Base-by-base conservation (phyloP, 495 filamentous ascomycete species). In the Trichoderma asperelloides region DNA sequence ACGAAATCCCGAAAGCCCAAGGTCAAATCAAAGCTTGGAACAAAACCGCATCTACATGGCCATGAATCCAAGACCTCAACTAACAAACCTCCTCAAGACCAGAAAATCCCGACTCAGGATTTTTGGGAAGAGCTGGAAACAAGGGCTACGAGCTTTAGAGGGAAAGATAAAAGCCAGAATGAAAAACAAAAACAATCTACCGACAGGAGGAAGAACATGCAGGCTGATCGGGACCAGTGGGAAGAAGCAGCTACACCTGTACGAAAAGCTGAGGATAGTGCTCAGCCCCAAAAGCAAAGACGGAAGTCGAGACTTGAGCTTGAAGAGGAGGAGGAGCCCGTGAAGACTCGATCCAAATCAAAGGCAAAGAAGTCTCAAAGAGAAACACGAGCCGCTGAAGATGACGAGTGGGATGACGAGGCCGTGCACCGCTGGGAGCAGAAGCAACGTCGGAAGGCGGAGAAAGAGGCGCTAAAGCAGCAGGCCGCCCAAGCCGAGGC, bases 371-470 rank as follows among this genome's bases (percentile, higher is more conserved):
- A 65, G 41, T 18, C 64, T 1, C 64, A 65, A 49, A 45, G 33
- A 28, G n/a, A 27, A 15, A 45, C 13, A 43, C 37, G 25, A 41
- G 63, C 40, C 28, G 39, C 2, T 21, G 63, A 64, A n/a, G 71
- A 71, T 15, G 68, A 71, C 0, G 73, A 71, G 0, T 73, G 71
- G 23, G 76, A 78, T 2, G 73, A 73, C 2, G 74, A 74, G 5
- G 77, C 75, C 63, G 79, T 80, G 41, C 68, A 73, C 2, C 73
- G 76, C 37, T 49, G 51, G 5, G 67, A 63, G 15, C 33, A 69
- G n/a, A 69, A 49, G 65, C 77, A 74, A 18, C 77, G 71, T 33
- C 65, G 65, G 18, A 81, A 77, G 68, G 73, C 71, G 43, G 71
- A 75, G 70, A 76, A 70, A 64, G 72, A 73, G 62, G 63, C 69